A percentile compares a stretch with the other conserved stretches of the same genome.
Evolutionary conservation across 805 yeast genomes (phyloP).

Genomic region (Saccharomycopsis javanensis): DNA sequence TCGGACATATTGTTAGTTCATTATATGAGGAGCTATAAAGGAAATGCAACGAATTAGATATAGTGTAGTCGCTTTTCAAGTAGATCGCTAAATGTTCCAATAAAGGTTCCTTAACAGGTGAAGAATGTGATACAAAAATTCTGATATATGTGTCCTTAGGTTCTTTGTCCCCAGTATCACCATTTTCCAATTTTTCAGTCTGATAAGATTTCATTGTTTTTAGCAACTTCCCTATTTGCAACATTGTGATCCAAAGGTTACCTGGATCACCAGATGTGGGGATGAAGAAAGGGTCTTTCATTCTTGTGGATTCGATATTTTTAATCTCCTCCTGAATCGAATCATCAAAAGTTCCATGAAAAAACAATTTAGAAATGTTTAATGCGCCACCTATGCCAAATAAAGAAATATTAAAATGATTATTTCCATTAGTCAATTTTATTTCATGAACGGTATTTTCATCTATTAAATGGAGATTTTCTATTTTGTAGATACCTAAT

Average conservation of each 20-base stretch:
- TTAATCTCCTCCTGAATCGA: conserved; percentile 17
- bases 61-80: conserved; percentile 60
- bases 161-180: neutral
- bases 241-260: conserved; percentile 61
- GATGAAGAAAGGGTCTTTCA: conserved; percentile 24
- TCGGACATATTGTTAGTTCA: conserved; percentile 54
- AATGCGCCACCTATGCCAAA: conserved; percentile 69
- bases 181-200: neutral
- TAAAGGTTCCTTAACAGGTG: conserved; percentile 61
- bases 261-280: conserved; percentile 58
- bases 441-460: conserved; percentile 38
- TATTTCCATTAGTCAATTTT: conserved; percentile 32
- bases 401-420: conserved; percentile 36
- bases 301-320: neutral
- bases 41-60: conserved; percentile 66
- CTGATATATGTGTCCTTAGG: conserved; percentile 29
- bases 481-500: conserved; percentile 40
- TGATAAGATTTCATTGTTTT: conserved; percentile 37
- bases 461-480: conserved; percentile 53
- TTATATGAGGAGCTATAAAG: conserved; percentile 61
- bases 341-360: conserved; percentile 40
- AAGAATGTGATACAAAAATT: conserved; percentile 56
- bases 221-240: conserved; percentile 60
- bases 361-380: conserved; percentile 57
- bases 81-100: conserved; percentile 58